Conservation (phyloP, 2,329 filamentous ascomycete genomes). For the Mycocentrospora acerina region DNA sequence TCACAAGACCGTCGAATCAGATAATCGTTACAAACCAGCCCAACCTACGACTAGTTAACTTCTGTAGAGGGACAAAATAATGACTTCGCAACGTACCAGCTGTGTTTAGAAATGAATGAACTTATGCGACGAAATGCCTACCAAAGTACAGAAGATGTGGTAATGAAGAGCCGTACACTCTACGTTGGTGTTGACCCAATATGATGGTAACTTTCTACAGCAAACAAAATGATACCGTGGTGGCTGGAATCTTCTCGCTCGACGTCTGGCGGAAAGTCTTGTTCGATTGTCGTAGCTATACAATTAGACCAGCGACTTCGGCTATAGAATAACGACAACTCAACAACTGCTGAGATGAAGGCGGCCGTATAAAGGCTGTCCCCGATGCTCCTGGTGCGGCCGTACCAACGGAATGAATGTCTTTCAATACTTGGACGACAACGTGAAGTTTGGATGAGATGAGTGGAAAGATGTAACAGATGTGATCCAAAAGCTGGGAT, state of each 20-base stretch:
- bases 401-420: background rate
- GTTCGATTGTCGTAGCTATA: slow-evolving; percentile 18
- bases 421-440: background rate
- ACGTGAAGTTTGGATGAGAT: background rate
- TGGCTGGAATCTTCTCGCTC: slow-evolving; percentile 21
- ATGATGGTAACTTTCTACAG: slow-evolving; percentile 15
- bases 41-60: slow-evolving; percentile 9
- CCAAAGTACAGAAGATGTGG: slow-evolving; percentile 2
- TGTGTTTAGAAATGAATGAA: background rate
- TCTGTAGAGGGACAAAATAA: background rate
- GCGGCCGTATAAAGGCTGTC: slow-evolving; percentile 3
- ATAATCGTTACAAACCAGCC: slow-evolving; percentile 2
- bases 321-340: slow-evolving; percentile 15
- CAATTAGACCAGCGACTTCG: slow-evolving; percentile 16
- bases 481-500: slow-evolving; percentile 10
- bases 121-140: background rate
- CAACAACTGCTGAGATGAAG: slow-evolving; percentile 15
- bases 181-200: slow-evolving; percentile 12
- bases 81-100: slow-evolving; percentile 15
- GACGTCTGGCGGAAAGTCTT: slow-evolving; percentile 22
- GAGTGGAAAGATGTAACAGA: slow-evolving; percentile 5
- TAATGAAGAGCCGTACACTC: slow-evolving; percentile 10
- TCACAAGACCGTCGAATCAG: slow-evolving; percentile 14
- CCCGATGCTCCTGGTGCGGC: background rate
- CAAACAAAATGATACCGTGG: slow-evolving; percentile 28